Evolutionary conservation across 2,329 filamentous ascomycete genomes (phyloP).

Genomic region (Aspergillus sp.): DNA sequence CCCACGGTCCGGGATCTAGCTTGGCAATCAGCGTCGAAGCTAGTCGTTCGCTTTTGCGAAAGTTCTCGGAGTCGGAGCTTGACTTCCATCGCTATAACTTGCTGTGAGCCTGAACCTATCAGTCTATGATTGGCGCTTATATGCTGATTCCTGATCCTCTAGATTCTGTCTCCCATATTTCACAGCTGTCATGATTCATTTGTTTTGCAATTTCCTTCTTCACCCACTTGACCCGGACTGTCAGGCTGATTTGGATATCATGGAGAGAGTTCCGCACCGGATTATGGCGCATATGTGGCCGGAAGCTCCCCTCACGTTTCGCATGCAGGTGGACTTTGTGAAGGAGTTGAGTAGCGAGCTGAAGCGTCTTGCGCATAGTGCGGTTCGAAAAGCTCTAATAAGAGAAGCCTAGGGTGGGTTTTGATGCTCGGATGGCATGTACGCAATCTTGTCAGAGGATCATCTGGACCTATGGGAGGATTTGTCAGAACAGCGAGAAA

Average conservation of each 20-base stretch:
- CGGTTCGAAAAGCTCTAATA: conserved; percentile 4
- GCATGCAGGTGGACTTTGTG: conserved; percentile 6
- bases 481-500: too few relatives aligned
- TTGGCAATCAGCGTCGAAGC: conserved; percentile 9
- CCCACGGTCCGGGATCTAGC: conserved; percentile 6
- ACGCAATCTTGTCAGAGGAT: too few relatives aligned
- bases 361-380: conserved; percentile 5
- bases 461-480: too few relatives aligned
- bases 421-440: too few relatives aligned
- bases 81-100: neutral
- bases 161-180: conserved; percentile 13
- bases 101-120: neutral
- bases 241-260: conserved; percentile 3
- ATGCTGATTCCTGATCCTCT: neutral
- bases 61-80: conserved; percentile 1
- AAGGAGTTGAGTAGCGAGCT: conserved; percentile 9
- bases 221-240: conserved; percentile 4
- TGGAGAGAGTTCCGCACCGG: neutral
- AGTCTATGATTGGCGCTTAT: neutral
- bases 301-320: conserved; percentile 1
- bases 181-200: conserved; percentile 2
- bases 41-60: conserved; percentile 10
- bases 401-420: too few relatives aligned
- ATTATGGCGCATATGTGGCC: neutral
- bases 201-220: conserved; percentile 13